These are phyloP conservation scores for Colletotrichum agaves DNA, from an alignment of 2,329 filamentous ascomycete genomes.

Conservation along the genomic window DNA sequence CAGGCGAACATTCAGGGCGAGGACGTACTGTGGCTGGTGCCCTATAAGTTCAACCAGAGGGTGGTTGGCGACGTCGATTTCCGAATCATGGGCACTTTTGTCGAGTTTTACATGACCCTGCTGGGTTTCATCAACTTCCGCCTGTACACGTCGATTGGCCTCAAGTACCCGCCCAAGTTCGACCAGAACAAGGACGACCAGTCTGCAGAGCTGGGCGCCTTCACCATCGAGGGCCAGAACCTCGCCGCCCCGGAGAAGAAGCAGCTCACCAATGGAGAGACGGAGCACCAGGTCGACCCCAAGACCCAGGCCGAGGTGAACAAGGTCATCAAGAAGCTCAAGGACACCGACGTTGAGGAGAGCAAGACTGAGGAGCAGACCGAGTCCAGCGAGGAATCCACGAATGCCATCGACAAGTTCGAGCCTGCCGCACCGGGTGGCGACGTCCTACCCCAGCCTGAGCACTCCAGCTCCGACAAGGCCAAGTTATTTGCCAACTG, in stretches of 20 bases:
- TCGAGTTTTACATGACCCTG: conserved; percentile 98
- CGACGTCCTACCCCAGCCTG: conserved; percentile 86
- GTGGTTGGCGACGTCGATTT: conserved; percentile 96
- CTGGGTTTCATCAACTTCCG: conserved; percentile 96
- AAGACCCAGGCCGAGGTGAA: conserved; percentile 74
- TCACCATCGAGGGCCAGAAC: conserved; percentile 83
- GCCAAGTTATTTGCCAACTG: conserved; percentile 86
- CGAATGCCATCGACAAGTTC: conserved; percentile 87
- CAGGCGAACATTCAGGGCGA: conserved; percentile 97
- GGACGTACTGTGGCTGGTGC: conserved; percentile 96
- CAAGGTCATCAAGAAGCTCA: conserved; percentile 75
- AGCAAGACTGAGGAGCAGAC: conserved; percentile 53
- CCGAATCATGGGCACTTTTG: conserved; percentile 98
- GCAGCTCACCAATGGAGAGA: conserved; percentile 61
- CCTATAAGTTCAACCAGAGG: conserved; percentile 97
- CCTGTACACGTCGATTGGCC: conserved; percentile 88
- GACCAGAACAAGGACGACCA: conserved; percentile 87
- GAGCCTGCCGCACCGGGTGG: conserved; percentile 85
- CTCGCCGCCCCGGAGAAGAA: conserved; percentile 65
- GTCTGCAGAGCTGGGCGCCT: conserved; percentile 89
- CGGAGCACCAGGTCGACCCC: conserved; percentile 66
- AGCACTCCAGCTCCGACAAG: conserved; percentile 71
- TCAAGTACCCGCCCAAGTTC: conserved; percentile 97
- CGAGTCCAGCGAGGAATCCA: conserved; percentile 54
- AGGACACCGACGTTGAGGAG: conserved; percentile 61